Conservation (phyloP, 1,284 basidiomycete genomes). For the Marasmius sp. region DNA sequence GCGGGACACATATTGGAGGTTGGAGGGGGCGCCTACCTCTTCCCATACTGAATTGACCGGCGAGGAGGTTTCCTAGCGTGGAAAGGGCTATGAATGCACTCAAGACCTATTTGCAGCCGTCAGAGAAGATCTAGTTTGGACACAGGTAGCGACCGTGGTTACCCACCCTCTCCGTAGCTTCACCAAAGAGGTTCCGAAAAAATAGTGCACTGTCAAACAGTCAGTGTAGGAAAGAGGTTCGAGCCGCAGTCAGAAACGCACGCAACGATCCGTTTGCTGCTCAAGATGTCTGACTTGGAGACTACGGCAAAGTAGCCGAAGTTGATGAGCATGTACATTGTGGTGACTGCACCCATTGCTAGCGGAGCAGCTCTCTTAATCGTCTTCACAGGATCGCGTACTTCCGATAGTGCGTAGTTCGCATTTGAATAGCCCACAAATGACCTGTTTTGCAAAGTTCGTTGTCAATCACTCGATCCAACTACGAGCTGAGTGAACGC, state of each 20-base stretch:
- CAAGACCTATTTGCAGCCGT: slow-evolving; percentile 38
- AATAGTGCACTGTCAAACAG: slow-evolving; percentile 50
- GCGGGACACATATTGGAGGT: not conserved
- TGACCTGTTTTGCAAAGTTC: slow-evolving; percentile 43
- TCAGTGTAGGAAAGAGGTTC: not conserved
- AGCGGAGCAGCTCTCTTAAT: slow-evolving; percentile 66
- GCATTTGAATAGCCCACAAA: slow-evolving; percentile 70
- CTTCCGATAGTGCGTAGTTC: slow-evolving; percentile 70
- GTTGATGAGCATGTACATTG: slow-evolving; percentile 62
- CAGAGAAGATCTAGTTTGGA: not conserved
- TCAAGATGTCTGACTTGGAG: slow-evolving; percentile 61
- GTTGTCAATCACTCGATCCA: not conserved
- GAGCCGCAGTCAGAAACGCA: slow-evolving; percentile 28
- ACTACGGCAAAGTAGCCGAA: slow-evolving; percentile 71
- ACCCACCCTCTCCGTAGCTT: slow-evolving; percentile 52
- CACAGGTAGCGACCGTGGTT: too few relatives aligned
- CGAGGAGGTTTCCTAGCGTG: slow-evolving; percentile 60
- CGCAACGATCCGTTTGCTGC: slow-evolving; percentile 63
- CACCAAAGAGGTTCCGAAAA: slow-evolving; percentile 68
- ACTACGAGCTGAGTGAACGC: slow-evolving; percentile 11
- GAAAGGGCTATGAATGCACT: slow-evolving; percentile 64
- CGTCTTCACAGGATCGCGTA: slow-evolving; percentile 63
- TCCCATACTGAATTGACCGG: slow-evolving; percentile 50
- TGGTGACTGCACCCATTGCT: slow-evolving; percentile 54
- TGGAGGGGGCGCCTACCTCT: not conserved